Percentiles rank a stretch among this genome's conserved stretches.
Evolutionary conservation across 495 filamentous ascomycete genomes (phyloP).

Genomic region (Hypoxylon fuscum): DNA sequence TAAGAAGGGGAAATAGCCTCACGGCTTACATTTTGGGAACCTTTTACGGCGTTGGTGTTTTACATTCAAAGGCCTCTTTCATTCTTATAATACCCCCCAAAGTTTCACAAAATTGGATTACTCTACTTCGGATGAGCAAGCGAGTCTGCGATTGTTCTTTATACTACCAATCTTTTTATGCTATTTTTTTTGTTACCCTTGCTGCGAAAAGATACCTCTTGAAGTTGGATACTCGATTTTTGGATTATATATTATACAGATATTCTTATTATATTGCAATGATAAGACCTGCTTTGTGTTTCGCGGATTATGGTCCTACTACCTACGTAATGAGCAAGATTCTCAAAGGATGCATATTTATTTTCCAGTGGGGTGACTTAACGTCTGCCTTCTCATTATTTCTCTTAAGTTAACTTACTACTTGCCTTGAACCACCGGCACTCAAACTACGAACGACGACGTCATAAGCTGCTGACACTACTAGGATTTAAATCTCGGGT

Average conservation of each 20-base stretch:
- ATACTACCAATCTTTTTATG: conserved; percentile 18
- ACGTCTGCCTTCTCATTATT: no score
- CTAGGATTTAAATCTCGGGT: not conserved
- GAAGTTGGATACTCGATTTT: not conserved
- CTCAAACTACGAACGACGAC: no score
- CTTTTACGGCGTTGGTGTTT: conserved; percentile 35
- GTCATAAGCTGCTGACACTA: not conserved
- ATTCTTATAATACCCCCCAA: conserved; percentile 29
- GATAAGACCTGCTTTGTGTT: not conserved
- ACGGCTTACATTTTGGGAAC: conserved; percentile 49
- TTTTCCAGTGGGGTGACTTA: no score
- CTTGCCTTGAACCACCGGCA: no score
- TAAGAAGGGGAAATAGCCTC: conserved; percentile 56
- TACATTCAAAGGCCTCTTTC: conserved; percentile 4
- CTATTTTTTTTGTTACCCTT: conserved; percentile 28
- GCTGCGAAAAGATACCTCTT: conserved; percentile 30
- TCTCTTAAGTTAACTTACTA: no score
- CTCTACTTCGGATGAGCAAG: conserved; percentile 17
- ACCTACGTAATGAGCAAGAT: not conserved
- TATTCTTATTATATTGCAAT: not conserved
- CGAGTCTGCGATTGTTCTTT: conserved; percentile 2
- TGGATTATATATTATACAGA: not conserved
- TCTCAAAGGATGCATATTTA: no score
- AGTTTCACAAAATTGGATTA: conserved; percentile 21
- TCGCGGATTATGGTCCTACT: not conserved